Percentiles rank a stretch among this genome's conserved stretches.
Conservation (phyloP, 169 alveolate genomes). For the Plasmodium billcollinsi region DNA sequence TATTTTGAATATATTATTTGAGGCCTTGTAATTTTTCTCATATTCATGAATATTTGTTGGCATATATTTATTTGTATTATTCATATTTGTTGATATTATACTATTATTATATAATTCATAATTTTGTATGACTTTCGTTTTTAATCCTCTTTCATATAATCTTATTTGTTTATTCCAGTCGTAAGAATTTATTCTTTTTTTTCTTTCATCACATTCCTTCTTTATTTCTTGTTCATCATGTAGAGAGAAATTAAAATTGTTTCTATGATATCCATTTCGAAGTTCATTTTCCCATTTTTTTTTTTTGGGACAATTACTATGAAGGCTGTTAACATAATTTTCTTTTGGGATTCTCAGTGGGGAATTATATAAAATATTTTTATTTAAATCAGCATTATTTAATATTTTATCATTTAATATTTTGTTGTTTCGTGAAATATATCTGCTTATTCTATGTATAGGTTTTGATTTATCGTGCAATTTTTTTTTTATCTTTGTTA, state of each 20-base stretch:
- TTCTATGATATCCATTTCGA: slow-evolving; percentile 48
- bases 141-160: slow-evolving; percentile 29
- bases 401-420: too few species aligned
- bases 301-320: neutral
- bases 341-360: too few species aligned
- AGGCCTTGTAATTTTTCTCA: too few species aligned
- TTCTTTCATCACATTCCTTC: neutral
- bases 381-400: too few species aligned
- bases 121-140: slow-evolving; percentile 44
- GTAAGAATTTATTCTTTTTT: neutral
- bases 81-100: neutral
- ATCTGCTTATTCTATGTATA: slow-evolving; percentile 24
- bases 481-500: too few species aligned
- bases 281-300: slow-evolving; percentile 40
- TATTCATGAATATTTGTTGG: too few species aligned
- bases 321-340: too few species aligned
- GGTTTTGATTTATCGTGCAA: neutral
- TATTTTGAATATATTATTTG: too few species aligned
- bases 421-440: slow-evolving; percentile 1
- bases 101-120: slow-evolving; percentile 7
- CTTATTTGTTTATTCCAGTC: slow-evolving; percentile 40
- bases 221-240: slow-evolving; percentile 3
- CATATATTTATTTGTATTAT: neutral
- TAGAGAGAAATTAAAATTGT: slow-evolving; percentile 38
- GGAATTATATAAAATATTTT: too few species aligned